Evolutionary conservation across 2,329 filamentous ascomycete species (phyloP), one percentile per base, ranked within the genome.

Genomic region (Ascocoryne sarcoides): DNA sequence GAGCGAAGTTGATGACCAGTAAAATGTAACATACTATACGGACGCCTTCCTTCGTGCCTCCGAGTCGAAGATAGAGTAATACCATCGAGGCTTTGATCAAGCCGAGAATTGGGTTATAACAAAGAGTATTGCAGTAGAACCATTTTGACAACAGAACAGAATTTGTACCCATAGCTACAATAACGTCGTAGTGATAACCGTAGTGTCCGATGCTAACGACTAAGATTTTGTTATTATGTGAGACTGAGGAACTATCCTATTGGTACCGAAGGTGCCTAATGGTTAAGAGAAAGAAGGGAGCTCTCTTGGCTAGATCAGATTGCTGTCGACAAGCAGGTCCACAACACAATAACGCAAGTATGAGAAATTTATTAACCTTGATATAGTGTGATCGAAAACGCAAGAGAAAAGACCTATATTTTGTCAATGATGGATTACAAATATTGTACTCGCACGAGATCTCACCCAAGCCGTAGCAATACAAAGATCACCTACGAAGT

Each of bases 81-180:
- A 70, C 58, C 30, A 68, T 57, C 0, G 67, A 69, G 4, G 62
- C 60, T 52, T 69, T 70, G 46, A 68, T 60, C 10, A 70, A 57
- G 3, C 64, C 64, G 4, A 70, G 49, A 32, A 69, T 66, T 0
- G 67, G 66, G 35, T 67, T 69, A 55, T 70, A 70, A 5, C 66
- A 52, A 7, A 67, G 53, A 32, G 66, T 62, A 26, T 62, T 60
- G 23, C 7, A 26, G 23, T 26, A 26, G 7, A 26, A 26, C 23
- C 23, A 26, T 26, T 26, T 26, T 7, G 14, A 36, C 39, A 17
- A 45, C 37, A 9, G 36, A 30, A 14, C 17, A 23, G 4, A 19
- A 26, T 8, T n/a, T 19, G 28, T 30, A 30, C 14, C 31, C 10
- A 29, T 7, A 15, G 28, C 31, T 33, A 43, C 58, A 58, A 64